Conservation (phyloP, 2,329 filamentous ascomycete genomes). For the Venturia asperata region DNA sequence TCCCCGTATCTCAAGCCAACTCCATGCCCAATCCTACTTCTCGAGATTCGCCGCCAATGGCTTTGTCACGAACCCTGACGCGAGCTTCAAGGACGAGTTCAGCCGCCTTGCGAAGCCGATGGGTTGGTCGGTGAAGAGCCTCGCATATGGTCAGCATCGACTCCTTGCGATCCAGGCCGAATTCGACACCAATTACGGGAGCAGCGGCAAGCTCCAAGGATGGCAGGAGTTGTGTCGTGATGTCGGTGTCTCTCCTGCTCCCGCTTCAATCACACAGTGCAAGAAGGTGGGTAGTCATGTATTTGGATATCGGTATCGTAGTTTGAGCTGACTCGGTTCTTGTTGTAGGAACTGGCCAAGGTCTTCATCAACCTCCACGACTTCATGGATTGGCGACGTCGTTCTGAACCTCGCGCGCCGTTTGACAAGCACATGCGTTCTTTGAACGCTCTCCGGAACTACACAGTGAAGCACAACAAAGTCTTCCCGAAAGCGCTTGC, state of each 20-base stretch:
- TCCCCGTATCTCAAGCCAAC: background rate
- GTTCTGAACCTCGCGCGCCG: constrained; percentile 18
- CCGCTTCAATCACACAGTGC: constrained; percentile 26
- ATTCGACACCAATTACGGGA: constrained; percentile 24
- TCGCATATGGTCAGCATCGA: background rate
- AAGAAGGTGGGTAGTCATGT: constrained; percentile 23
- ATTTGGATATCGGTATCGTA: background rate
- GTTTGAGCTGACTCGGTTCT: background rate
- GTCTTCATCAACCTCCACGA: constrained; percentile 27
- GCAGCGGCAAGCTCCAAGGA: constrained; percentile 22
- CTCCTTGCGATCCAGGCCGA: constrained; percentile 14
- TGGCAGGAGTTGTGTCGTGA: constrained; percentile 28
- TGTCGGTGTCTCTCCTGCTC: constrained; percentile 23
- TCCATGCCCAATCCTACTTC: background rate
- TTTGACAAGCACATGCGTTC: constrained; percentile 22
- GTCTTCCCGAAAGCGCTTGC: constrained; percentile 24
- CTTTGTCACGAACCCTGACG: constrained; percentile 20
- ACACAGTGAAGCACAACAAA: constrained; percentile 21
- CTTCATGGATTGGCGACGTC: constrained; percentile 26
- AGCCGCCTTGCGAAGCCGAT: constrained; percentile 22
- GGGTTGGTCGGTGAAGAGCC: constrained; percentile 16
- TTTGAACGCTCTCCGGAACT: constrained; percentile 22
- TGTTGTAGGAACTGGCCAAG: constrained; percentile 22
- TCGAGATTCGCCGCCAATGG: constrained; percentile 17
- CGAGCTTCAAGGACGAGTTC: constrained; percentile 22